Evolutionary conservation across 768 basidiomycete species (phyloP), one percentile per base, ranked within the genome.

Genomic region (Pleurotus tuber-regium): DNA sequence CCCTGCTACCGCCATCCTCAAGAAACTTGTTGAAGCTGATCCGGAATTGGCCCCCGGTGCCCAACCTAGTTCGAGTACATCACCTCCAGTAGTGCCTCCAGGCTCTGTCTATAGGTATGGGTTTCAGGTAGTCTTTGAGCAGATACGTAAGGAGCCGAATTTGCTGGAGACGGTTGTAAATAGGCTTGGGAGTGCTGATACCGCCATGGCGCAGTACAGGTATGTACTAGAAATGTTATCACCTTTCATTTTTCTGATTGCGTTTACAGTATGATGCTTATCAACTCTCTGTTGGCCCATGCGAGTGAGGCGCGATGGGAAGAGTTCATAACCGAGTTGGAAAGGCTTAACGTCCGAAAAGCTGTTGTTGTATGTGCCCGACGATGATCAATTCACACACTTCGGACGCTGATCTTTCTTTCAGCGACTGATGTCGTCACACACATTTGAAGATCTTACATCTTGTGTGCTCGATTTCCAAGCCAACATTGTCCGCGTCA

Each of bases 381-480:
- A 16, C 19, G 21, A 11, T 56, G 25, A 28, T 43, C 29, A 40
- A 40, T 21, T 21, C 12, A 12, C 25, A 50, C 39, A 21, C 10
- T 33, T 24, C 51, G 25, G 49, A 39, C 29, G 30, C 46, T 54
- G 42, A 50, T 50, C 33, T 23, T 33, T 36, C 19, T 25, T 24
- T 14, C 58, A 93, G 89, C 83, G 85, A 51, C 76, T 93, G 42
- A 93, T 92, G 89, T 83, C 86, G 6, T 78, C 86, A 25, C 87
- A 90, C 58, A 86, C 83, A 24, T 80, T 84, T 43, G 89, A 91
- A 56, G 91, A 93, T 61, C 70, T 92, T 49, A 83, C 86, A 5
- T 92, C 90, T 0, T 86, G 84, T 52, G 86, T 94, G 41, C 76
- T 93, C 50, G 88, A 93, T 63, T 94, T 93, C 66, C 92, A 94